These are phyloP conservation scores for Lepiota subincarnata DNA, from an alignment of 768 basidiomycete species.

Conservation along the genomic window DNA sequence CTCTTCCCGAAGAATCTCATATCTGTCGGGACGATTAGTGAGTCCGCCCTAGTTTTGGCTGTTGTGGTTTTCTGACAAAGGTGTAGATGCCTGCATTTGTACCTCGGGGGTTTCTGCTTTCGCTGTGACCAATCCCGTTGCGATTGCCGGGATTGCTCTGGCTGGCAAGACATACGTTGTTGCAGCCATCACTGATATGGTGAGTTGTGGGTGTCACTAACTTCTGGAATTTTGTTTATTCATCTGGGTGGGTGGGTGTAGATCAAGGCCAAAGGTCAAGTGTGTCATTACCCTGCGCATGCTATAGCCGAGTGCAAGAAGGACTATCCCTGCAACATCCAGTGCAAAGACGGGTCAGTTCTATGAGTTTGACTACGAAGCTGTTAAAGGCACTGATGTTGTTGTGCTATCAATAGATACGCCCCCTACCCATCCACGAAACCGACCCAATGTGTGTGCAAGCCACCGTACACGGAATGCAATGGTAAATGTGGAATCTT, in stretches of 20 bases:
- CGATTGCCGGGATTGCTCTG: slow-evolving; percentile 23
- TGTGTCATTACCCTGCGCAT: slow-evolving; percentile 39
- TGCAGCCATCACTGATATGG: slow-evolving; percentile 30
- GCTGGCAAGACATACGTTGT: slow-evolving; percentile 27
- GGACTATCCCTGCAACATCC: slow-evolving; percentile 39
- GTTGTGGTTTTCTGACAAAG: background rate
- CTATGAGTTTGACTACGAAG: no score
- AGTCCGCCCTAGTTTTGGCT: slow-evolving; percentile 2
- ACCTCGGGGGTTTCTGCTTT: slow-evolving; percentile 33
- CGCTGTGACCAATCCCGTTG: slow-evolving; percentile 27
- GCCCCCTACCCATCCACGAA: slow-evolving; percentile 25
- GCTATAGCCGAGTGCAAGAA: slow-evolving; percentile 31
- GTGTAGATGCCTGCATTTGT: slow-evolving; percentile 41
- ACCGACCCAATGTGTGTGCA: slow-evolving; percentile 40
- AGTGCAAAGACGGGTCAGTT: slow-evolving; percentile 41
- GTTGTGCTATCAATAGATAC: slow-evolving; percentile 16
- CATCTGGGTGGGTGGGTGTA: background rate
- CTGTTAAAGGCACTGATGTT: no score
- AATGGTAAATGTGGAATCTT: slow-evolving; percentile 44
- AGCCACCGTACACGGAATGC: slow-evolving; percentile 37
- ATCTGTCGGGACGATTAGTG: slow-evolving; percentile 28
- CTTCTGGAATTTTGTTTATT: background rate
- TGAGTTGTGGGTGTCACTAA: slow-evolving; percentile 15
- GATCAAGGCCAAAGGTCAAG: slow-evolving; percentile 9
- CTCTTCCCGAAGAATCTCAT: slow-evolving; percentile 18